These are phyloP conservation scores for Musa schizocarpa DNA, from an alignment of 176 grass and related monocot genomes.

Conservation along the genomic window DNA sequence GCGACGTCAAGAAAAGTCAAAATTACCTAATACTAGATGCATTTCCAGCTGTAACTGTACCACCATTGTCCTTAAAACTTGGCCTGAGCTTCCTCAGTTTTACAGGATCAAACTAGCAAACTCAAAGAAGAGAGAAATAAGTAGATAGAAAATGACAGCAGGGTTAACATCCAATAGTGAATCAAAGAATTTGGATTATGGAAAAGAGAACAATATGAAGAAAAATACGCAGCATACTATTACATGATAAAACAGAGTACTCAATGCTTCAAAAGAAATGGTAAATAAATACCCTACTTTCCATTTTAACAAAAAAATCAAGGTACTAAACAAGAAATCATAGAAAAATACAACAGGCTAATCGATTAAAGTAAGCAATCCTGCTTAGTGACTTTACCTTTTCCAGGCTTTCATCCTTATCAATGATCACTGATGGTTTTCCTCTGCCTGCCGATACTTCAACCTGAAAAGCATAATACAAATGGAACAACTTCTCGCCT, in stretches of 20 bases:
- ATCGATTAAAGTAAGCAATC: not conserved
- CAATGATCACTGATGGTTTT: conserved; percentile 44
- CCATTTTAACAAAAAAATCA: not conserved
- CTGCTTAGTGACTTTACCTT: conserved; percentile 33
- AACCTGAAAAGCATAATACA: conserved; percentile 37
- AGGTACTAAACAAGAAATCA: not conserved
- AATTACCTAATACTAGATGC: conserved; percentile 78
- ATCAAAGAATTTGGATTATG: not conserved
- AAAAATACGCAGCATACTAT: not conserved
- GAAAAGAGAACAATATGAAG: not conserved
- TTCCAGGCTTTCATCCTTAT: conserved; percentile 81
- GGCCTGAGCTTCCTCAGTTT: conserved; percentile 87
- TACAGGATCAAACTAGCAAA: conserved; percentile 68
- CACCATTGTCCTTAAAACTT: conserved; percentile 86
- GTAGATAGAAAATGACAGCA: not conserved
- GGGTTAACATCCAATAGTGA: not conserved
- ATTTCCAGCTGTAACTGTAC: conserved; percentile 87
- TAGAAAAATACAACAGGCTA: not conserved
- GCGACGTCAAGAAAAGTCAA: not conserved
- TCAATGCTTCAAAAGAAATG: not conserved
- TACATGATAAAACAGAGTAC: not conserved
- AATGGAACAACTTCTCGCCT: conserved; percentile 6
- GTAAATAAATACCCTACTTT: not conserved
- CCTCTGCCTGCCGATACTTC: conserved; percentile 90
- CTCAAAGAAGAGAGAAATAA: conserved; percentile 2